phyloP scores from a whole-genome alignment of 2,329 filamentous ascomycete genomes.

The Teratosphaeria viscida region DNA sequence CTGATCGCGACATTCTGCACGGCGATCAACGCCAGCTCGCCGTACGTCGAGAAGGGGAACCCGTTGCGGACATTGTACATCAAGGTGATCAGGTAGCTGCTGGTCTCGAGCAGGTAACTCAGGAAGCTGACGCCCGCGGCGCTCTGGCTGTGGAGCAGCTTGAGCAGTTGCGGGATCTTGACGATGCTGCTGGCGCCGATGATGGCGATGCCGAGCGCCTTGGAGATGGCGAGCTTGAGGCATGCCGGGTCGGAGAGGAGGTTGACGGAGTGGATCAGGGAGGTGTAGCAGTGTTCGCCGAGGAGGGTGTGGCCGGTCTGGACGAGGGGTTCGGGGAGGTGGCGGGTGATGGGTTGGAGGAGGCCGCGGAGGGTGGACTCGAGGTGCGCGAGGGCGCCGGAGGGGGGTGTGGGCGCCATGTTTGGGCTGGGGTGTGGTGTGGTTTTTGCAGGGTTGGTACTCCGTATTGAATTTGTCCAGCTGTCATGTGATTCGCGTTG shows the following conservation, averaged over 20 bases:
- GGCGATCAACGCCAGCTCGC: slow-evolving; percentile 85
- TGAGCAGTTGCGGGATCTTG: slow-evolving; percentile 94
- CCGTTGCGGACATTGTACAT: slow-evolving; percentile 85
- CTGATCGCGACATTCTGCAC: slow-evolving; percentile 87
- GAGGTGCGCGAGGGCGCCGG: slow-evolving; percentile 14
- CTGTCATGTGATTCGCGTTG: neutral
- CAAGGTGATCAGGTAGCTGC: slow-evolving; percentile 75
- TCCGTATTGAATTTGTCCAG: neutral
- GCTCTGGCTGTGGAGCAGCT: slow-evolving; percentile 72
- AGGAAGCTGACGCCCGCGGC: slow-evolving; percentile 79
- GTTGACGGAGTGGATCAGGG: slow-evolving; percentile 76
- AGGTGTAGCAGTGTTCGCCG: slow-evolving; percentile 73
- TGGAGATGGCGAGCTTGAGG: slow-evolving; percentile 81
- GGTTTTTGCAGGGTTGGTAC: neutral
- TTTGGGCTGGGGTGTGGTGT: neutral
- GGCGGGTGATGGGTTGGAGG: slow-evolving; percentile 36
- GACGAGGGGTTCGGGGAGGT: slow-evolving; percentile 58
- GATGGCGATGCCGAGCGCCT: slow-evolving; percentile 86
- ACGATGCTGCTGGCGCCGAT: slow-evolving; percentile 82
- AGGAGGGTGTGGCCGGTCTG: slow-evolving; percentile 70
- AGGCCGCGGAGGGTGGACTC: slow-evolving; percentile 33
- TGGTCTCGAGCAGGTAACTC: slow-evolving; percentile 85
- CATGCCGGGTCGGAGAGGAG: slow-evolving; percentile 59
- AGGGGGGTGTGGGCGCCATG: neutral
- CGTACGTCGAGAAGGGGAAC: slow-evolving; percentile 94